These are phyloP conservation scores for Fonsecaea nubica DNA, from an alignment of 2,329 filamentous ascomycete species.

Conservation along the genomic window DNA sequence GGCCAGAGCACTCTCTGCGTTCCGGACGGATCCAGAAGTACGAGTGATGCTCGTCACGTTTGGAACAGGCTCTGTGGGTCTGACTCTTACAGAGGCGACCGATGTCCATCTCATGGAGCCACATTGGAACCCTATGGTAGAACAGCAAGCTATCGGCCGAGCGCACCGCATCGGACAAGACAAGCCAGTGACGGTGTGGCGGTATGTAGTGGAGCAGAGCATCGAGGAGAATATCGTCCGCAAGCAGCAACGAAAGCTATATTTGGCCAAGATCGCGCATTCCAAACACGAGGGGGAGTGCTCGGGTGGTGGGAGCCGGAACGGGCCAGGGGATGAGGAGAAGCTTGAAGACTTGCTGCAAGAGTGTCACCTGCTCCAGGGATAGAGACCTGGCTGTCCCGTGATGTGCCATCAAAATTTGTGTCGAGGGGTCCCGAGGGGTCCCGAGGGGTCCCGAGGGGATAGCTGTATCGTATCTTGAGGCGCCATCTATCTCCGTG, in stretches of 20 bases:
- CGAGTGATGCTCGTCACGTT: constrained; percentile 77
- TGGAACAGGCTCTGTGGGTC: constrained; percentile 76
- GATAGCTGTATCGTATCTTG: too few relatives aligned
- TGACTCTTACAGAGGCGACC: constrained; percentile 88
- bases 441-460: too few relatives aligned
- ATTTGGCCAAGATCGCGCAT: neutral
- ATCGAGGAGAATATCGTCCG: constrained; percentile 74
- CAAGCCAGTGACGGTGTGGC: constrained; percentile 92
- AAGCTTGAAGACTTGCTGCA: neutral
- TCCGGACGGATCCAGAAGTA: constrained; percentile 91
- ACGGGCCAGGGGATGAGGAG: neutral
- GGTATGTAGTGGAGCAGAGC: constrained; percentile 92
- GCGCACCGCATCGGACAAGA: constrained; percentile 97
- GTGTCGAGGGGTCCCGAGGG: too few relatives aligned
- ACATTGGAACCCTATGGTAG: constrained; percentile 98
- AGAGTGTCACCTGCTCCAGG: neutral
- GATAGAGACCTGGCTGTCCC: neutral
- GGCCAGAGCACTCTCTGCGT: constrained; percentile 48
- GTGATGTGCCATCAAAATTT: too few relatives aligned
- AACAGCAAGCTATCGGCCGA: constrained; percentile 97
- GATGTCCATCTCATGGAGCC: constrained; percentile 99
- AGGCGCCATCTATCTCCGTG: too few relatives aligned
- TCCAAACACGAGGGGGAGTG: neutral
- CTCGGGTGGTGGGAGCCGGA: neutral
- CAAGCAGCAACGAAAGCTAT: neutral